A percentile compares a stretch with the other conserved stretches of the same genome.
Conservation (phyloP, 106 monocot species). For the Agapanthus africanus region DNA sequence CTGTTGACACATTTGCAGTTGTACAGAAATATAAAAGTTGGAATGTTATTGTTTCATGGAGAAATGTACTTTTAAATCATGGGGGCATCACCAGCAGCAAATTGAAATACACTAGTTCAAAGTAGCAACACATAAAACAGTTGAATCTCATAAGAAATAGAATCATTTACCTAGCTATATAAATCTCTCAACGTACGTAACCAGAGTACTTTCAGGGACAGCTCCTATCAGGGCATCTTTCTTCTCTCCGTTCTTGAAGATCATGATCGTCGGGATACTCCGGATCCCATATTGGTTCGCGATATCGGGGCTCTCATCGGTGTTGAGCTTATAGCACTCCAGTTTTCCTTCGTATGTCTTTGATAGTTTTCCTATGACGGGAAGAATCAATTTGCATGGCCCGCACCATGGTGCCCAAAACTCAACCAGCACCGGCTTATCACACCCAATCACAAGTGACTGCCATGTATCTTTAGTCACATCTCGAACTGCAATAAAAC, state of each 20-base stretch:
- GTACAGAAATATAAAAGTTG: no score
- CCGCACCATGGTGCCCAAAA: constrained; percentile 81
- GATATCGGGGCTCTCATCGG: constrained; percentile 44
- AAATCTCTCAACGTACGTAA: constrained; percentile 31
- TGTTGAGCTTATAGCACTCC: constrained; percentile 51
- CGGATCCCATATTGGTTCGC: constrained; percentile 49
- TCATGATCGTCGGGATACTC: constrained; percentile 55
- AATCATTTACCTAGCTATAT: constrained; percentile 11
- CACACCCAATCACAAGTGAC: constrained; percentile 26
- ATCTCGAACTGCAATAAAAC: constrained; percentile 29
- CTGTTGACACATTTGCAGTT: no score
- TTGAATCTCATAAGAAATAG: no score
- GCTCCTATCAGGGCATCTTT: constrained; percentile 49
- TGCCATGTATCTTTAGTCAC: constrained; percentile 40
- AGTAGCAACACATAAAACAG: no score
- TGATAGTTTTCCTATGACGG: constrained; percentile 31
- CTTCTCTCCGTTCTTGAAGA: constrained; percentile 62
- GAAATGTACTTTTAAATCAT: no score
- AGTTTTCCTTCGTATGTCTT: constrained; percentile 42
- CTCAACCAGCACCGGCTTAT: constrained; percentile 47
- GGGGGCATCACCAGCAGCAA: no score
- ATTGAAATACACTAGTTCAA: no score
- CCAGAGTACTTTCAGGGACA: constrained; percentile 35
- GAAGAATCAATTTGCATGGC: constrained; percentile 48
- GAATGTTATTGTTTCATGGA: no score